These are phyloP conservation scores for Xylaria sp. DNA, from an alignment of 2,329 filamentous ascomycete species.

Conservation along the genomic window DNA sequence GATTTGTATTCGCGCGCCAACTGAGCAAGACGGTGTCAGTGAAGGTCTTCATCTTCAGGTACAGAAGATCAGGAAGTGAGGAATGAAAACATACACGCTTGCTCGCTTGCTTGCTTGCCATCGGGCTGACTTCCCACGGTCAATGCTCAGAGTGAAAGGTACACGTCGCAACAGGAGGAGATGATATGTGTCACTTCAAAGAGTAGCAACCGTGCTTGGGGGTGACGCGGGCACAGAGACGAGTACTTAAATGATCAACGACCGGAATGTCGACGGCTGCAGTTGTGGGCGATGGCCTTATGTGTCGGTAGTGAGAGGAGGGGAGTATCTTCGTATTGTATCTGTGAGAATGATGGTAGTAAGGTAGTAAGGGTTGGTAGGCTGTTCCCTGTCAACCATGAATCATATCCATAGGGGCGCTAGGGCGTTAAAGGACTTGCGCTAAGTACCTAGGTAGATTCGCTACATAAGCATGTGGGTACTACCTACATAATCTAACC, in stretches of 20 bases:
- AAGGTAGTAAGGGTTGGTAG: not conserved
- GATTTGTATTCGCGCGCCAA: slow-evolving; percentile 72
- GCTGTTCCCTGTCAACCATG: slow-evolving; percentile 23
- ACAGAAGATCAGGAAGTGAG: not conserved
- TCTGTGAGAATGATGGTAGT: not conserved
- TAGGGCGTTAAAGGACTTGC: not conserved
- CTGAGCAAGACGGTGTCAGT: slow-evolving; percentile 51
- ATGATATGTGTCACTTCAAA: slow-evolving; percentile 20
- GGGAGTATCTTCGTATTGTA: slow-evolving; percentile 8
- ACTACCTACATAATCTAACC: not conserved
- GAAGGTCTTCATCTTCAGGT: not conserved
- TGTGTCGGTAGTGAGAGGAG: slow-evolving; percentile 15
- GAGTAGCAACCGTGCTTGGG: not conserved
- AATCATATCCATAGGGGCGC: slow-evolving; percentile 25
- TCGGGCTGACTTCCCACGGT: slow-evolving; percentile 49
- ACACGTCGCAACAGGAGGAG: slow-evolving; percentile 34
- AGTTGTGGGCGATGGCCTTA: slow-evolving; percentile 11
- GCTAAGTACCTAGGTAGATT: no score
- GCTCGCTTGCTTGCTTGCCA: slow-evolving; percentile 78
- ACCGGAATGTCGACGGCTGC: not conserved
- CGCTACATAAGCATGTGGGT: no score
- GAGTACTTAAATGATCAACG: slow-evolving; percentile 1
- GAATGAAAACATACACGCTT: slow-evolving; percentile 68
- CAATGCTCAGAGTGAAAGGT: slow-evolving; percentile 35
- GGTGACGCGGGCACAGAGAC: not conserved